Percentiles rank a stretch among this genome's conserved stretches.
phyloP scores from a whole-genome alignment of 306 rosid species.

The Rubus parviflorus region DNA sequence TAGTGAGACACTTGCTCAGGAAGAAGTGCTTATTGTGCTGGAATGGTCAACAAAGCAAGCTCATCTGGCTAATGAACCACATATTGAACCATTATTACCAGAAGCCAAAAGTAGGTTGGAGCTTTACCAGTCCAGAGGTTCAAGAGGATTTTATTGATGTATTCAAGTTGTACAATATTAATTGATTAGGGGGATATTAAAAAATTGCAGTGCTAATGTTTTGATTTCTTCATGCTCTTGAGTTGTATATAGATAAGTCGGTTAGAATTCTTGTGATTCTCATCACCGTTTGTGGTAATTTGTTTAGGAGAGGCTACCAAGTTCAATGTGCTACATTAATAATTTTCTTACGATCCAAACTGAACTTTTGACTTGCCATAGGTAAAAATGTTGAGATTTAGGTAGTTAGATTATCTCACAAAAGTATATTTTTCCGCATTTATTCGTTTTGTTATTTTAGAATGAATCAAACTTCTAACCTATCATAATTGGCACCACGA shows the following conservation, averaged over 20 bases:
- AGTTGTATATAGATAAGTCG: not conserved
- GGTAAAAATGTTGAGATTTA: no score
- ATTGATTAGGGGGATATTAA: not conserved
- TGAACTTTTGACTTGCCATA: no score
- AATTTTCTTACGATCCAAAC: no score
- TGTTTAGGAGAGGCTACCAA: no score
- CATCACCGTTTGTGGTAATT: not conserved
- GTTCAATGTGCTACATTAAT: no score
- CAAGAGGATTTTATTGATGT: conserved; percentile 63
- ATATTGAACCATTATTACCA: conserved; percentile 42
- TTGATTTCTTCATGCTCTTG: not conserved
- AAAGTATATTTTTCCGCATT: no score
- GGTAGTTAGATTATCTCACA: no score
- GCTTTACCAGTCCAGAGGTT: conserved; percentile 78
- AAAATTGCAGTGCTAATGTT: not conserved
- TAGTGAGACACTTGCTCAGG: conserved; percentile 65
- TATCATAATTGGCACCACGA: no score
- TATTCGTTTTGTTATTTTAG: no score
- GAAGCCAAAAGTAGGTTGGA: conserved; percentile 82
- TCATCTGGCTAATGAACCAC: conserved; percentile 35
- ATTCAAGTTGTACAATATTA: conserved; percentile 5
- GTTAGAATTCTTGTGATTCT: not conserved
- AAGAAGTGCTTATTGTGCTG: conserved; percentile 72
- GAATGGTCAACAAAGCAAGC: conserved; percentile 72
- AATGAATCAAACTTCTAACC: no score